Conservation (phyloP, 306 rosid genomes). For the Benincasa hispida region DNA sequence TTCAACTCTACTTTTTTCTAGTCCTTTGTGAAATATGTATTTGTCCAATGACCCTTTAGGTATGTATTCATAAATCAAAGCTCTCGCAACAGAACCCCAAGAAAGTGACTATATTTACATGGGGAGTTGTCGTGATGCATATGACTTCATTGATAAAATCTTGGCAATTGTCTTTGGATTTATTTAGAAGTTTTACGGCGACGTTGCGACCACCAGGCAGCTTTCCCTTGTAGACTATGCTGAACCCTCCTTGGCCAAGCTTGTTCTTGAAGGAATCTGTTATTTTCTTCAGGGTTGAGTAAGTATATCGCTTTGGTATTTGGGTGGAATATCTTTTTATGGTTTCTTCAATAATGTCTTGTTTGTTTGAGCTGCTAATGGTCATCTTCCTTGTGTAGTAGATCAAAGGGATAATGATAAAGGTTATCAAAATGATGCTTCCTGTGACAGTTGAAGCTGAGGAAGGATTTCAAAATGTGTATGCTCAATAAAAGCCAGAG, state of each 20-base stretch:
- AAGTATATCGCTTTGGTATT: not conserved
- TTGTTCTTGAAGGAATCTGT: conserved; percentile 37
- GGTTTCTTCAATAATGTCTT: conserved; percentile 17
- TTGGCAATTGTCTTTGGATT: conserved; percentile 40
- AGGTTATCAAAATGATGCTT: not conserved
- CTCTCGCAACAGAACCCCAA: conserved; percentile 64
- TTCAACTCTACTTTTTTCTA: conserved; percentile 30
- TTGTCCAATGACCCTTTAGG: conserved; percentile 37
- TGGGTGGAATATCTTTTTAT: not conserved
- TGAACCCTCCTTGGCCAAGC: conserved; percentile 80
- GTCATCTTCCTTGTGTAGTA: too few species aligned
- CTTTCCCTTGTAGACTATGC: conserved; percentile 61
- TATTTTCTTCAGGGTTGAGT: conserved; percentile 32
- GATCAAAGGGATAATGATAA: not conserved
- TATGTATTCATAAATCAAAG: conserved; percentile 64
- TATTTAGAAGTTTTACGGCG: conserved; percentile 70
- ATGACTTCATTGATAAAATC: conserved; percentile 65
- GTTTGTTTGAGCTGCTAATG: not conserved
- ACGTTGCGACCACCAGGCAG: conserved; percentile 51
- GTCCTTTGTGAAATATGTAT: not conserved
- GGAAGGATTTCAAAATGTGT: too few species aligned
- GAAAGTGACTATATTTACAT: conserved; percentile 50
- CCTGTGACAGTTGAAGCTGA: not conserved
- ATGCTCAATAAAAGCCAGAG: too few species aligned
- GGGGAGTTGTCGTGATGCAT: conserved; percentile 41